These are phyloP conservation scores for Sinapis alba DNA, from an alignment of 441 rosid genomes.

Conservation along the genomic window DNA sequence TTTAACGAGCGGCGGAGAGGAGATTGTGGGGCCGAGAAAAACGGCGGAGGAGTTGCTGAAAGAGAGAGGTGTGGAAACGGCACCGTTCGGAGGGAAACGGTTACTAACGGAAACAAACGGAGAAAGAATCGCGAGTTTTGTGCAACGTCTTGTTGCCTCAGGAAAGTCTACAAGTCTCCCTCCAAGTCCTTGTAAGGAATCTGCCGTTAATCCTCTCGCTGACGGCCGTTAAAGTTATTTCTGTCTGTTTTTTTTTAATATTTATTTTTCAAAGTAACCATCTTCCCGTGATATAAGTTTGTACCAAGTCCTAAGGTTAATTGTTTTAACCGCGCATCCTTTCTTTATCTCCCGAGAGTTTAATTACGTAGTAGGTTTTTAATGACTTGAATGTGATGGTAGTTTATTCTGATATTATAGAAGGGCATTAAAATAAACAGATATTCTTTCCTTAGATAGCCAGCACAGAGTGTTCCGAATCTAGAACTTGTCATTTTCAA, in stretches of 20 bases:
- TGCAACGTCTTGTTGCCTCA: slow-evolving; percentile 76
- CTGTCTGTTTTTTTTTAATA: not conserved
- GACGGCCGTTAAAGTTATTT: slow-evolving; percentile 58
- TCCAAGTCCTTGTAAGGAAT: slow-evolving; percentile 85
- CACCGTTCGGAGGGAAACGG: slow-evolving; percentile 92
- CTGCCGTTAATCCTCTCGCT: slow-evolving; percentile 65
- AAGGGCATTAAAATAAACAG: slow-evolving; percentile 30
- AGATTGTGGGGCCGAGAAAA: slow-evolving; percentile 36
- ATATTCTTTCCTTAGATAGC: slow-evolving; percentile 37
- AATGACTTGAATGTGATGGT: slow-evolving; percentile 5
- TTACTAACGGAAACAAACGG: slow-evolving; percentile 84
- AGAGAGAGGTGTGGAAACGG: slow-evolving; percentile 83
- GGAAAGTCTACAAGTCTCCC: slow-evolving; percentile 79
- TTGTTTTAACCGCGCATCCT: slow-evolving; percentile 23
- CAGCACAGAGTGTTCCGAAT: slow-evolving; percentile 43
- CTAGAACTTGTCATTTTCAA: slow-evolving; percentile 39
- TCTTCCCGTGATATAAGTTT: slow-evolving; percentile 14
- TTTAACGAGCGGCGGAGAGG: slow-evolving; percentile 43
- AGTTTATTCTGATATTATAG: not conserved
- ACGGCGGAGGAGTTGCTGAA: slow-evolving; percentile 63
- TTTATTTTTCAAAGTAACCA: not conserved
- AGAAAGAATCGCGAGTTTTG: slow-evolving; percentile 70
- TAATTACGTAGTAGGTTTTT: slow-evolving; percentile 30
- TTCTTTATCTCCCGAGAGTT: not conserved
- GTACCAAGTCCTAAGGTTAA: slow-evolving; percentile 34